phyloP scores from a whole-genome alignment of 2,329 filamentous ascomycete genomes.

The Tolypocladium cylindrosporum region DNA sequence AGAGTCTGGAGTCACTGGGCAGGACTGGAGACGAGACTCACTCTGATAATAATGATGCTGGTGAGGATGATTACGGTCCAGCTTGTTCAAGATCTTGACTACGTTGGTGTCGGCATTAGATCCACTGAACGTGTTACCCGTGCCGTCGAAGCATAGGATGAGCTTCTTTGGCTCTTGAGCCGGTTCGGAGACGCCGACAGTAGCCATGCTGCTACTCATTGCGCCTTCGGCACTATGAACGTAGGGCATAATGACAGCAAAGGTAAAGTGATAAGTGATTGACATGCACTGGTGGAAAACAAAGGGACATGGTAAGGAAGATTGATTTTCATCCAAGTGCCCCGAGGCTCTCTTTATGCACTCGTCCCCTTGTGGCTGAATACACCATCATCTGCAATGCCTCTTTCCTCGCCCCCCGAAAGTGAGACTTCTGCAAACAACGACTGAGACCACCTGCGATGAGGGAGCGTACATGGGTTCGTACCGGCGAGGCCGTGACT shows the following conservation, averaged over 20 bases:
- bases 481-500: not conserved
- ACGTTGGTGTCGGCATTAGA: constrained; percentile 42
- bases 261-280: not conserved
- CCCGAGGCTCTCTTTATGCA: not conserved
- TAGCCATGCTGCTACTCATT: not conserved
- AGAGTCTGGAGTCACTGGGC: not conserved
- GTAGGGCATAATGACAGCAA: not conserved
- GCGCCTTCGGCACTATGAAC: not conserved
- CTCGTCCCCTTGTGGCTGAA: not conserved
- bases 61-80: constrained; percentile 31
- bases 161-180: constrained; percentile 25
- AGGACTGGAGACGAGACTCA: constrained; percentile 10
- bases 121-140: constrained; percentile 34
- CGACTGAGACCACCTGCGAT: not conserved
- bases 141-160: constrained; percentile 38
- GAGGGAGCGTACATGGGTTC: too few relatives aligned
- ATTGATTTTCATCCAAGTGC: not conserved
- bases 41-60: constrained; percentile 42
- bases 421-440: not conserved
- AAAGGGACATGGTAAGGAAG: not conserved
- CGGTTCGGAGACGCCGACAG: not conserved
- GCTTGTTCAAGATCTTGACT: constrained; percentile 36
- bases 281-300: not conserved
- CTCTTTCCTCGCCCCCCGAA: not conserved
- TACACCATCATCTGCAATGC: not conserved